Conservation (phyloP, 2,329 filamentous ascomycete genomes). For the Exophiala dermatitidis region DNA sequence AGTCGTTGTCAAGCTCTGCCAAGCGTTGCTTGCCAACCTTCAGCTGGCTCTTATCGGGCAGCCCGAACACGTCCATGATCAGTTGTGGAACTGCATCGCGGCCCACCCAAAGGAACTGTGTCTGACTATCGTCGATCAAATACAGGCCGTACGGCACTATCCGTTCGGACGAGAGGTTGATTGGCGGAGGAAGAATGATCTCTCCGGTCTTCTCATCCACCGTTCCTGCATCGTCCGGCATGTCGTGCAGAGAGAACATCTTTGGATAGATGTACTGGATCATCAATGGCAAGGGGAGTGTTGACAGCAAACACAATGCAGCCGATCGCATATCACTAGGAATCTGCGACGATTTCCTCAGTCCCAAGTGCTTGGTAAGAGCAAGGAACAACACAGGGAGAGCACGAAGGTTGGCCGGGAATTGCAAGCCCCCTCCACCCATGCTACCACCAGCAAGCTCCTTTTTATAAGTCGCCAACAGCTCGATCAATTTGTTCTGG, state of each 20-base stretch:
- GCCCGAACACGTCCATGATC: constrained; percentile 80
- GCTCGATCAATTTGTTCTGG: constrained; percentile 83
- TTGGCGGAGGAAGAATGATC: constrained; percentile 73
- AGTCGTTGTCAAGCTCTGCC: constrained; percentile 86
- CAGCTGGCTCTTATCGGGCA: constrained; percentile 72
- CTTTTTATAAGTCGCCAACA: constrained; percentile 93
- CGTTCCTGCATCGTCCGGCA: constrained; percentile 86
- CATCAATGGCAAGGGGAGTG: constrained; percentile 34
- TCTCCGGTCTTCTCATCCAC: constrained; percentile 80
- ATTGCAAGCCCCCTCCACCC: constrained; percentile 83
- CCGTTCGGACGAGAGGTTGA: constrained; percentile 82
- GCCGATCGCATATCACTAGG: constrained; percentile 89
- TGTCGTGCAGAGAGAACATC: constrained; percentile 77
- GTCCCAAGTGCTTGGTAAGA: constrained; percentile 90
- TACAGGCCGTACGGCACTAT: constrained; percentile 88
- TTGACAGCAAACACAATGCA: constrained; percentile 88
- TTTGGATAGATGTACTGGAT: constrained; percentile 49
- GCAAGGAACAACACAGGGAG: constrained; percentile 87
- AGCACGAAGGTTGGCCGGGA: constrained; percentile 83
- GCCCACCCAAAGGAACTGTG: constrained; percentile 94
- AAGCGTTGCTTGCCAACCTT: constrained; percentile 85
- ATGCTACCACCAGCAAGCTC: constrained; percentile 93
- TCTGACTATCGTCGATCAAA: constrained; percentile 93
- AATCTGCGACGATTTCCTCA: constrained; percentile 88
- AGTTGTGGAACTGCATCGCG: constrained; percentile 87